Base-by-base conservation (phyloP, 306 rosid species). In the Quercus variabilis region DNA sequence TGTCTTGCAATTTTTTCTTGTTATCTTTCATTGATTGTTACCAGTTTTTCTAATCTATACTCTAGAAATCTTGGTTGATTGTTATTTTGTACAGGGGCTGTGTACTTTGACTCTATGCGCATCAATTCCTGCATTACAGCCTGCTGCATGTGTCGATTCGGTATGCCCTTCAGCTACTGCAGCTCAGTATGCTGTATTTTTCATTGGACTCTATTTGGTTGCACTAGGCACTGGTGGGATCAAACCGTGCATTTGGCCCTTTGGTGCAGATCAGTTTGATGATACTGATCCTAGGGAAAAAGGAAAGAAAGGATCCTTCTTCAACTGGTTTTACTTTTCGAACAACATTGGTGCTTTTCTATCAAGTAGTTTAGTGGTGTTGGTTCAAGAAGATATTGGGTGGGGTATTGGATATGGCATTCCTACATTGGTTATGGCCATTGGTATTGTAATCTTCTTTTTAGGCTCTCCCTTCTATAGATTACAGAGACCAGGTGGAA, bases 191-290 rank as follows among this genome's bases (percentile, higher is more conserved):
- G 88, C 88, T 35, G 91, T 94, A 68, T 94, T 94, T 84, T 94
- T 92, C 91, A 58, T 91, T 60, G 98, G 97, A 74, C 97, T 94
- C 76, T 94, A 94, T 82, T 73, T 94, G 84, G 92, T 94, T 81
- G 99, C 99, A 10, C 95, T 94, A 35, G 98, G 98, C 68, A 94
- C 97, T 26, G 98, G 97, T 81, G 98, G 97, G n/a, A 92, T 94
- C 76, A 94, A 94, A 85, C 97, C 99, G 33, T 94, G 97, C 26
- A 97, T 94, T 41, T 92, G 95, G 19, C 89, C 97, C 80, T 92
- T 94, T 79, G 99, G 99, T 63, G 99, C 97, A 3, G 98, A 94
- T 78, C 98, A 92, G 90, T 94, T 92, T 87, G 97, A 94, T 80
- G 98, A 94, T 80, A 92, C 97, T 35, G 97, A 94, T 80, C 21